A percentile compares a stretch with the other conserved stretches of the same genome.
These are phyloP conservation scores for Epichloe elymi DNA, from an alignment of 2,329 filamentous ascomycete genomes.

Conservation along the genomic window DNA sequence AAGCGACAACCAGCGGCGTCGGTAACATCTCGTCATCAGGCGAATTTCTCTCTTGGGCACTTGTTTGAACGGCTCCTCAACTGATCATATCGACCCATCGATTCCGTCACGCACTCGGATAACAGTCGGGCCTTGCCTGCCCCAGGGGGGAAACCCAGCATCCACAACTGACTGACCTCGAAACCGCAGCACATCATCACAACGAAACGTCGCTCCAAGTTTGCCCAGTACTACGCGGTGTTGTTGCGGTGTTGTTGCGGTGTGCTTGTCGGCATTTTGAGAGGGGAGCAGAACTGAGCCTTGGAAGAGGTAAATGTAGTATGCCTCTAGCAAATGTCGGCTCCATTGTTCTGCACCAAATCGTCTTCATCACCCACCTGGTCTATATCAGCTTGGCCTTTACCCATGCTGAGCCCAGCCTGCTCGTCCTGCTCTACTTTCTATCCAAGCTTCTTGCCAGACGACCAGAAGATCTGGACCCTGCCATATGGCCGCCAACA, in stretches of 20 bases:
- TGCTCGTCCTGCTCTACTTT: slow-evolving; percentile 34
- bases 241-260: not conserved
- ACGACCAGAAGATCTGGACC: slow-evolving; percentile 33
- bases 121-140: not conserved
- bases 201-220: not conserved
- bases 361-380: slow-evolving; percentile 40
- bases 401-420: slow-evolving; percentile 32
- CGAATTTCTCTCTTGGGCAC: not conserved
- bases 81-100: not conserved
- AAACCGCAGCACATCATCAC: not conserved
- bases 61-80: not conserved
- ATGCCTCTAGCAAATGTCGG: slow-evolving; percentile 42
- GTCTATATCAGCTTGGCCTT: slow-evolving; percentile 40
- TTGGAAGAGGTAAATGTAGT: not conserved
- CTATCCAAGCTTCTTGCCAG: slow-evolving; percentile 33
- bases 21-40: not conserved
- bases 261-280: not conserved
- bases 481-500: slow-evolving; percentile 23
- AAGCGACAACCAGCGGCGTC: not conserved
- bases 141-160: not conserved
- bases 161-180: not conserved
- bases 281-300: no score
- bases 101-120: no score
- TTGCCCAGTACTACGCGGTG: not conserved
- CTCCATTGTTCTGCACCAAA: slow-evolving; percentile 35